Evolutionary conservation across 495 filamentous ascomycete genomes (phyloP).

Genomic region (Lepidopterella palustris): DNA sequence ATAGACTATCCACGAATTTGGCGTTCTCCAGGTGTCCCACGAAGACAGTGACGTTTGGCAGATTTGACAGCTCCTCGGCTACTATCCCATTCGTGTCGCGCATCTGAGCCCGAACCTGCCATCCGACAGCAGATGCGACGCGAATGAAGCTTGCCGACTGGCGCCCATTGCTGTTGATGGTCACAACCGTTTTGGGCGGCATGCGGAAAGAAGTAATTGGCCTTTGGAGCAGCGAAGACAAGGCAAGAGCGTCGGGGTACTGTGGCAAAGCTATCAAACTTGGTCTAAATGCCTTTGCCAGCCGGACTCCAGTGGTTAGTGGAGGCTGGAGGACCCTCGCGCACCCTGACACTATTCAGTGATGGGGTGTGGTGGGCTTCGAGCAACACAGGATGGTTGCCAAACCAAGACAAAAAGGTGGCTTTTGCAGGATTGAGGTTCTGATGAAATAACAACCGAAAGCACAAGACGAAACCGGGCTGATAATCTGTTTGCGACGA

Average conservation of each 20-base stretch:
- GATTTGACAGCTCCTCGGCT: slow-evolving; percentile 68
- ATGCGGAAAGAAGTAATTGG: not conserved
- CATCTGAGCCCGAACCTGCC: slow-evolving; percentile 82
- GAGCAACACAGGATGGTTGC: no score
- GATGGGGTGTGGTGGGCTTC: no score
- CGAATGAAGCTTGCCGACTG: slow-evolving; percentile 91
- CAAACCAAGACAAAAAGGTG: no score
- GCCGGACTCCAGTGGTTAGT: no score
- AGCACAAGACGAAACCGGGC: no score
- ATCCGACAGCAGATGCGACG: slow-evolving; percentile 85
- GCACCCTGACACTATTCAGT: no score
- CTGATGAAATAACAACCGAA: no score
- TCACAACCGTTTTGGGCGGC: slow-evolving; percentile 61
- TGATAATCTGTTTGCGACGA: not conserved
- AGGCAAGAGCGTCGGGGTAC: not conserved
- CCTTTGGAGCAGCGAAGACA: not conserved
- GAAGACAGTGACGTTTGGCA: slow-evolving; percentile 79
- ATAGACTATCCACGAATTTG: slow-evolving; percentile 66
- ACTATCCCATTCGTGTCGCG: slow-evolving; percentile 75
- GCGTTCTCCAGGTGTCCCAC: slow-evolving; percentile 74
- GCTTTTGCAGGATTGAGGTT: no score
- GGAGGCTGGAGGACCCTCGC: no score
- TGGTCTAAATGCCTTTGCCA: no score
- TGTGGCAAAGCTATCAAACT: no score
- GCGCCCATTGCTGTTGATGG: slow-evolving; percentile 87